Conservation (phyloP, 2,329 filamentous ascomycete species). For the Pseudocercospora musae region DNA sequence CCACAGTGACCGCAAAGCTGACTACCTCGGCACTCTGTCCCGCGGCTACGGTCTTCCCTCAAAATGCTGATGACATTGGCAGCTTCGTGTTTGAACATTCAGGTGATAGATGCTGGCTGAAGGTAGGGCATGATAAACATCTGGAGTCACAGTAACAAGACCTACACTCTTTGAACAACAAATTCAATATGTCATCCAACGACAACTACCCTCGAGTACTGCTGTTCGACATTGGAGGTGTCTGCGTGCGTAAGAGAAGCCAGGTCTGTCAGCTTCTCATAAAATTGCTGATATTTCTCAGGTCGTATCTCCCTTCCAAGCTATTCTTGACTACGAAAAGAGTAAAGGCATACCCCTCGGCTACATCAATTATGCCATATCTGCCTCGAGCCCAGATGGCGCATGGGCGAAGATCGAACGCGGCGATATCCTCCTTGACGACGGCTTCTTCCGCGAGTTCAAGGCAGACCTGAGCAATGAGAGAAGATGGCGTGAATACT, state of each 20-base stretch:
- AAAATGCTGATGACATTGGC: not conserved
- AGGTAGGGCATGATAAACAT: conserved; percentile 18
- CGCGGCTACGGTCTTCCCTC: not conserved
- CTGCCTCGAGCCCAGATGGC: conserved; percentile 70
- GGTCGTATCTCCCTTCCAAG: conserved; percentile 89
- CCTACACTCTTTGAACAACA: conserved; percentile 23
- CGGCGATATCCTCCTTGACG: conserved; percentile 73
- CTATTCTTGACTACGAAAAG: conserved; percentile 86
- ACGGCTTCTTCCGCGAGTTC: conserved; percentile 73
- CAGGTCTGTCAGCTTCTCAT: not conserved
- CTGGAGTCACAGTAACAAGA: conserved; percentile 16
- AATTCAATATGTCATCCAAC: conserved; percentile 24
- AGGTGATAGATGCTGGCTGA: not conserved
- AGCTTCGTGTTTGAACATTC: not conserved
- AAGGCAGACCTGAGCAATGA: conserved; percentile 67
- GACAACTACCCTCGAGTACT: conserved; percentile 61
- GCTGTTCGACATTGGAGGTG: conserved; percentile 93
- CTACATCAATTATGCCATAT: conserved; percentile 90
- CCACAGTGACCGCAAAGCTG: not conserved
- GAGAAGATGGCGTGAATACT: conserved; percentile 65
- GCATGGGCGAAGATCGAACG: conserved; percentile 87
- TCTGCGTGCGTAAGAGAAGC: conserved; percentile 69
- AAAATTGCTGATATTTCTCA: conserved; percentile 37
- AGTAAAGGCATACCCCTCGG: conserved; percentile 73
- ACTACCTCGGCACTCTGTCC: not conserved